A percentile compares a stretch with the other conserved stretches of the same genome.
These are phyloP conservation scores for Hysterangium stoloniferum DNA, from an alignment of 768 basidiomycete genomes.

Conservation along the genomic window DNA sequence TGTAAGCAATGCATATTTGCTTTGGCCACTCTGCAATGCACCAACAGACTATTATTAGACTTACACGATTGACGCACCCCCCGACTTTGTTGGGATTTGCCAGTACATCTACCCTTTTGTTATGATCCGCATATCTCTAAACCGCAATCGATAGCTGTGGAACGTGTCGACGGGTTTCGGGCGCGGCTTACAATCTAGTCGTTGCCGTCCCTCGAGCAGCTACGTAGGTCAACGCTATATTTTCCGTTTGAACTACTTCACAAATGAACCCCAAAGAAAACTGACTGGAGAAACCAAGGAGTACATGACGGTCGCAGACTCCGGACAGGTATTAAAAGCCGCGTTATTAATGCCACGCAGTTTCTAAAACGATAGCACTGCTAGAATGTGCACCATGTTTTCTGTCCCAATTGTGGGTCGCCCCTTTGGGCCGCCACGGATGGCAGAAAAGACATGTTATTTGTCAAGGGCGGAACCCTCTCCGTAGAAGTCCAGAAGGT, in stretches of 20 bases:
- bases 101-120: too few relatives aligned
- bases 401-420: constrained; percentile 2
- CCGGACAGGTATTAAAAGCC: neutral
- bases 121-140: too few relatives aligned
- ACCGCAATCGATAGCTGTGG: too few relatives aligned
- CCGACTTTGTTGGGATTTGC: neutral
- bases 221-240: neutral
- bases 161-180: neutral
- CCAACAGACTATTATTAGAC: neutral
- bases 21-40: neutral
- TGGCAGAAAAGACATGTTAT: neutral
- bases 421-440: neutral
- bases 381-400: neutral
- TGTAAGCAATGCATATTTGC: neutral
- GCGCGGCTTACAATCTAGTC: neutral
- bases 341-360: neutral
- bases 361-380: neutral
- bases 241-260: neutral
- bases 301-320: neutral
- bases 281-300: neutral
- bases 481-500: neutral
- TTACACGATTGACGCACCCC: neutral
- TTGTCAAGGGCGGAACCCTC: neutral
- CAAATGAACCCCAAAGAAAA: neutral
- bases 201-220: neutral